phyloP scores from a whole-genome alignment of 176 grass and related monocot species.

The Canna indica region DNA sequence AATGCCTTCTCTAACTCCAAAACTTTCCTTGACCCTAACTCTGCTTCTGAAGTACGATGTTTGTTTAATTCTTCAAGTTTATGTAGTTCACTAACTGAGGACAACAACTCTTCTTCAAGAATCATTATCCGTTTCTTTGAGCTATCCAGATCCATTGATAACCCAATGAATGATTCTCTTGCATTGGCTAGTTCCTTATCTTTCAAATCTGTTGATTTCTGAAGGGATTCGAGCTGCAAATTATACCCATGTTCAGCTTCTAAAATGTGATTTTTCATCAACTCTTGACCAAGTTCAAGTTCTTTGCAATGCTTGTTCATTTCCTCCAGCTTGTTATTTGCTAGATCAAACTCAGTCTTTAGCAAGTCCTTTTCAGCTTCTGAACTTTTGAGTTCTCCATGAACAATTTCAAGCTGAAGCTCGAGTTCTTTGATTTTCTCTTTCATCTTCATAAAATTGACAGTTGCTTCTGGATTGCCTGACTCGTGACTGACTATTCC shows the following conservation, averaged over 20 bases:
- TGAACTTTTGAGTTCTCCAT: slow-evolving; percentile 13
- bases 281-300: slow-evolving; percentile 64
- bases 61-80: slow-evolving; percentile 61
- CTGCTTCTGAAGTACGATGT: slow-evolving; percentile 51
- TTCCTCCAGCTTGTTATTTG: slow-evolving; percentile 36
- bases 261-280: slow-evolving; percentile 38
- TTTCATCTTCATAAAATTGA: slow-evolving; percentile 21
- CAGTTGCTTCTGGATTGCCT: slow-evolving; percentile 11
- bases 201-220: slow-evolving; percentile 54
- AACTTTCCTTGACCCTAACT: slow-evolving; percentile 49
- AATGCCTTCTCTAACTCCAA: slow-evolving; percentile 69
- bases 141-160: slow-evolving; percentile 47
- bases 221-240: slow-evolving; percentile 38
- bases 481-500: neutral
- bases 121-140: slow-evolving; percentile 52
- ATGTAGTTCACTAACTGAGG: slow-evolving; percentile 34
- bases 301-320: slow-evolving; percentile 50
- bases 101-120: slow-evolving; percentile 45
- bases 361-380: slow-evolving; percentile 25
- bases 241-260: slow-evolving; percentile 68
- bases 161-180: slow-evolving; percentile 31
- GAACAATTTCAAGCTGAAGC: slow-evolving; percentile 25
- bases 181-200: slow-evolving; percentile 53
- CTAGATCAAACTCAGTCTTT: slow-evolving; percentile 18
- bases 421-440: slow-evolving; percentile 22